Evolutionary conservation across 495 filamentous ascomycete genomes (phyloP).

Genomic region (Podospora tetraspora): DNA sequence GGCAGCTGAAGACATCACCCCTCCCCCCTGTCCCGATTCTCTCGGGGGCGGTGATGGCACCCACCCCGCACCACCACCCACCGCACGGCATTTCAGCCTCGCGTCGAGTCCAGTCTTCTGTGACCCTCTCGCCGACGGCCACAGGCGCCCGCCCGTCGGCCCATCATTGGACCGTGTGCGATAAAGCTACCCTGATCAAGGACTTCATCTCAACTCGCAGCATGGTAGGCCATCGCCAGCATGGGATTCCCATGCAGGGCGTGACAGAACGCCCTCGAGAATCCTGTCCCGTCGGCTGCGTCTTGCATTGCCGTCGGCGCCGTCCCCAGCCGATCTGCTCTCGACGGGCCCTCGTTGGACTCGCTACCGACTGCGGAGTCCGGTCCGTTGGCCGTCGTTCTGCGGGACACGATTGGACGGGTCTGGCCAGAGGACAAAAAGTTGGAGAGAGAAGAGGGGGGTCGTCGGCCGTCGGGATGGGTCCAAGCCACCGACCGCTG

Average conservation of each 20-base stretch:
- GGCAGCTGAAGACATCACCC: background rate
- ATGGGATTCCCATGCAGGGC: background rate
- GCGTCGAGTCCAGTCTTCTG: background rate
- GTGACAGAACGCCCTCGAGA: background rate
- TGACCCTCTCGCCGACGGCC: background rate
- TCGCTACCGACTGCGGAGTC: background rate
- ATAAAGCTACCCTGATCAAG: background rate
- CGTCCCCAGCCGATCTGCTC: background rate
- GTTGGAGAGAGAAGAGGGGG: background rate
- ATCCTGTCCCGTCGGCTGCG: background rate
- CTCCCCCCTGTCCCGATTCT: background rate
- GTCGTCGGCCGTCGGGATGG: background rate
- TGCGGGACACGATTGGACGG: background rate
- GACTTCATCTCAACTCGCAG: too few species aligned
- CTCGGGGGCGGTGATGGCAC: too few species aligned
- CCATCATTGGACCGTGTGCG: background rate
- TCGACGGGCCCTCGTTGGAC: background rate
- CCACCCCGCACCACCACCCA: background rate
- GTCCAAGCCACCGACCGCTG: background rate
- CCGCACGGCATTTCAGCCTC: background rate
- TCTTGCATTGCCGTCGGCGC: background rate
- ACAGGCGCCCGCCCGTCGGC: background rate
- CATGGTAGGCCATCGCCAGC: too few species aligned
- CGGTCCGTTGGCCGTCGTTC: background rate
- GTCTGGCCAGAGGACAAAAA: background rate